These are phyloP conservation scores for Solanum pinnatisectum DNA, from an alignment of 257 asterid genomes.

Conservation along the genomic window DNA sequence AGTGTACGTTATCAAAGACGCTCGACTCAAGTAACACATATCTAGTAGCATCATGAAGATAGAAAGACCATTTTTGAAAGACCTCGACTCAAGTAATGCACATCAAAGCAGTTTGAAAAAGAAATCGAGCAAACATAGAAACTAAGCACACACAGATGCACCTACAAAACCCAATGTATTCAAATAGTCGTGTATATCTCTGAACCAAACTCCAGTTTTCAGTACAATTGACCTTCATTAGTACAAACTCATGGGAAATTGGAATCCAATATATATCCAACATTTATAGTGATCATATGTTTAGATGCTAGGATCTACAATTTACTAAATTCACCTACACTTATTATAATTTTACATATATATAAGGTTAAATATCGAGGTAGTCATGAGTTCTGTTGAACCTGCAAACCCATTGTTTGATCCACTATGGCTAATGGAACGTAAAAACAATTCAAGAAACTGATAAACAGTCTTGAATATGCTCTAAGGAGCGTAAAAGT, in stretches of 20 bases:
- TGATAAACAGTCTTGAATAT: background rate
- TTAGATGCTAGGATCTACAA: background rate
- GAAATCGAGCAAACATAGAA: background rate
- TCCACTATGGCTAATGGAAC: background rate
- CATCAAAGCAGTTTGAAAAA: background rate
- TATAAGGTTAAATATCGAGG: background rate
- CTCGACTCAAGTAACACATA: too few relatives aligned
- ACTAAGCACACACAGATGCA: background rate
- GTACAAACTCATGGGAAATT: background rate
- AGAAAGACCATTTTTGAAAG: too few relatives aligned
- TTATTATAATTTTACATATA: background rate
- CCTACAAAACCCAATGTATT: background rate
- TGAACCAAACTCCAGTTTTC: background rate
- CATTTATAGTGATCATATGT: background rate
- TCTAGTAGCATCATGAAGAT: too few relatives aligned
- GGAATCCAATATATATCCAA: background rate
- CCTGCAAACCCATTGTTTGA: background rate
- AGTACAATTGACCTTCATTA: background rate
- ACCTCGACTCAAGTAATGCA: background rate
- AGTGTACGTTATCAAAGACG: too few relatives aligned
- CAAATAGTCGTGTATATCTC: background rate
- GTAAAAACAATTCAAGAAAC: background rate
- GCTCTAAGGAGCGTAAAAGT: slow-evolving; percentile 22
- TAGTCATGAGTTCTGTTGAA: background rate
- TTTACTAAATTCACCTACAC: background rate